Base-by-base conservation (phyloP, 2,329 filamentous ascomycete genomes). In the Whalleya microplaca region DNA sequence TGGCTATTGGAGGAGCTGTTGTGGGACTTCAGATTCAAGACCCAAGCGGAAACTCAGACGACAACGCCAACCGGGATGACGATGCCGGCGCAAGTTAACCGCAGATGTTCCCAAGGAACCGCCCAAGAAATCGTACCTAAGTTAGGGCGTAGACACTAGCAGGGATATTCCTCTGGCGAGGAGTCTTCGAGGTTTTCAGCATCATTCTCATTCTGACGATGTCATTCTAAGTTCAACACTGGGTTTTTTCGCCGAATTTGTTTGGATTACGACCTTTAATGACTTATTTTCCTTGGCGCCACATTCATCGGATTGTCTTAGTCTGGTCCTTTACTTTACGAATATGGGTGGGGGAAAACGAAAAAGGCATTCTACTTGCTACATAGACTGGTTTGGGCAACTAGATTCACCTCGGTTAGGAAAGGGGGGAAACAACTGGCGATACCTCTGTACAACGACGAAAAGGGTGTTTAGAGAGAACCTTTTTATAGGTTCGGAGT, bases 1-100 rank as follows among this genome's bases (percentile, higher is more conserved):
- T 97, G 29, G 91, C 92, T 32, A 75, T 91, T 10, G 73, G 86
- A 14, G 95, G 93, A 45, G 91, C 89, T 1, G 76, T 90, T 48
- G 79, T 95, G 67, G 91, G 89, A 72, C 80, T 92, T 57, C 86
- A 85, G 71, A 90, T 97, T 74, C 85, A 85, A 37, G 90, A 94
- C 67, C 79, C 82, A 14, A 77, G 79, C 23, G 78, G 72, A 12
- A 73, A 73, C 20, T 66, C 76, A 51, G 75, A 79, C 48, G 73
- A 78, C 52, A 76, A 70, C 59, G 67, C 67, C 41, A 69, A 66
- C 14, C 73, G 75, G 19, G 76, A 78, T 45, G 79, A 80, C 20
- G 56, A 64, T 37, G 51, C 52, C 10, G 52, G 49, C 20, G 32
- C 32, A 12, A 37, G 14, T 12, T 61, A 60, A 43, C 59, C 41